Evolutionary conservation across 805 yeast species (phyloP), one percentile per base, ranked within the genome.

Genomic region (Kluyveromyces lactis): DNA sequence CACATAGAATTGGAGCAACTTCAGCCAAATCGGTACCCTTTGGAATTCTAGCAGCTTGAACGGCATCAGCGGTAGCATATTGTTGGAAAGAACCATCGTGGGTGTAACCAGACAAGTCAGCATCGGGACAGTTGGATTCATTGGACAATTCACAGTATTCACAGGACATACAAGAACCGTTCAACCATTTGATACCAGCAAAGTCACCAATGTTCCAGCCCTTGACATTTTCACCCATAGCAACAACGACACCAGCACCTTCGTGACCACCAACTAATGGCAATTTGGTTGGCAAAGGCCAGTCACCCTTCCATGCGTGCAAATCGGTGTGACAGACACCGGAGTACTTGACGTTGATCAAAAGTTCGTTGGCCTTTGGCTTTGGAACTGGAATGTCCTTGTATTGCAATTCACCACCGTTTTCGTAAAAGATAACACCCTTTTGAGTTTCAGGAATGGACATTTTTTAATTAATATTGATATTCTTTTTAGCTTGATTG

Each of bases 291-390:
- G 67, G 75, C 61, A 81, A 68, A 36, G 94, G 92, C 94, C 95
- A 86, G 67, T 86, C 95, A 56, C 95, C 95, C 60, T 82, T 77
- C 89, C 92, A 84, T 39, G 94, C 95, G 69, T 86, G 95, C 62
- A 86, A 73, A 60, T 86, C 95, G 26, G 95, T 85, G 72, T 87
- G 95, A 67, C 95, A 86, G 42, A 86, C 95, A 64, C 95, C 95
- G 18, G 95, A 77, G 72, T 80, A 86, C 67, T 77, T 78, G 64
- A 86, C 79, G 63, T 86, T 78, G 66, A 86, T 71, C 60, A 86
- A 72, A 51, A 86, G 71, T 66, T 86, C 89, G 58, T 78, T 79
- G 42, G 85, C 67, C 58, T 74, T 80, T 52, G 95, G 94, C 34
- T 60, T 64, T 52, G 95, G 94, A 41, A 86, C 90, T 38, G 87